Evolutionary conservation across 2,329 filamentous ascomycete genomes (phyloP).

Genomic region (Beauveria medogensis): DNA sequence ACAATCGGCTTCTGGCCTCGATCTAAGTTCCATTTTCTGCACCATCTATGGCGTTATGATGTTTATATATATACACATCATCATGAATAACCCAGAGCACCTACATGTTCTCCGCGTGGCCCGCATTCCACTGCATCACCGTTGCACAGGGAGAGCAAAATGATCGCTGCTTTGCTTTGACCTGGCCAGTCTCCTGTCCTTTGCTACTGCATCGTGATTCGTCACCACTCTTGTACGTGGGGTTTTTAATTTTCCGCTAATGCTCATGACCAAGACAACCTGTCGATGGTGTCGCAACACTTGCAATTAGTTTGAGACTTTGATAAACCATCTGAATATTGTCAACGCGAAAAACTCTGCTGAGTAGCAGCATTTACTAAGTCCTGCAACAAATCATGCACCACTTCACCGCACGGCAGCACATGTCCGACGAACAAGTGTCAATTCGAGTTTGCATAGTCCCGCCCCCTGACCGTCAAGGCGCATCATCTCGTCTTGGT

Average conservation of each 20-base stretch:
- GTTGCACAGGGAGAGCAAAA: background rate
- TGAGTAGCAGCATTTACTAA: background rate
- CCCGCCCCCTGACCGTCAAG: background rate
- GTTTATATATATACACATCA: no score
- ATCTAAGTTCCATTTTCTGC: no score
- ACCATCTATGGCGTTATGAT: no score
- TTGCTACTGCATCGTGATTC: background rate
- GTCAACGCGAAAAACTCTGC: background rate
- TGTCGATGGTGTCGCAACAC: background rate
- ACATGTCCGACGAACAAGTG: background rate
- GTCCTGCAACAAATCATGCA: background rate
- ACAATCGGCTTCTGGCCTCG: no score
- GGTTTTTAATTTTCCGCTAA: background rate
- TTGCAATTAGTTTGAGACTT: conserved; percentile 2
- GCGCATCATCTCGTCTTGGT: background rate
- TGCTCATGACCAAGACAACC: background rate
- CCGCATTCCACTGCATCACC: conserved; percentile 1
- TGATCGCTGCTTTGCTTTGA: background rate
- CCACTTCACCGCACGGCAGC: background rate
- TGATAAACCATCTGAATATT: background rate
- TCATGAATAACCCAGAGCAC: no score
- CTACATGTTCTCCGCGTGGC: background rate
- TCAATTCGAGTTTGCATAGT: background rate
- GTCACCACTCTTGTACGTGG: no score
- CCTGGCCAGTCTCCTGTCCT: background rate